Base-by-base conservation (phyloP, 441 rosid species). In the Adansonia grandidieri region DNA sequence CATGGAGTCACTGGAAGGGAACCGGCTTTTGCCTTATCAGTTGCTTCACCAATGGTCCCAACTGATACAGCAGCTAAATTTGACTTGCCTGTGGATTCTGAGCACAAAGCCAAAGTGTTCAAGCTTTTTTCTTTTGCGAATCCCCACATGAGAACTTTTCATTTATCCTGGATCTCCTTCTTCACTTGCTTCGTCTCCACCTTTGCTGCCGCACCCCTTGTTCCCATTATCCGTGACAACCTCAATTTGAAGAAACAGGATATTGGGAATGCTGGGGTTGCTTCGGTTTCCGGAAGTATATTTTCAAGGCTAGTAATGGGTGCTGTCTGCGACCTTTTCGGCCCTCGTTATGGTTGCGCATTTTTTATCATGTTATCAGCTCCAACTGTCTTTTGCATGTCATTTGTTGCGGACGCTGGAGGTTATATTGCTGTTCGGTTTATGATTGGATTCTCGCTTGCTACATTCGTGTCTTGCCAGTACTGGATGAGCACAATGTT, bases 401-500 rank as follows among this genome's bases (percentile, higher is more conserved):
- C 97, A 5, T 85, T 92, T 40, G 89, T 89, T 48, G 58, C 85
- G 11, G 47, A 77, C 7, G 92, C 98, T 0, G 90, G 90, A 48
- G 95, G 95, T 2, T 92, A 87, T 75, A 87, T 91, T 17, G 81
- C 89, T 1, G 94, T 92, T 28, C 82, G 98, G 72, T 93, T 93
- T 82, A 92, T 93, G 98, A 92, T 93, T 6, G 98, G 95, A n/a
- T 93, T 93, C 82, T 93, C 95, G 42, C 92, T 93, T 0, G 97
- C 98, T 4, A 92, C 98, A 0, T 93, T 93, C 28, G 96, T 93
- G 77, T 93, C 98, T 2, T 93, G 96, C 79, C 98, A 93, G 60
- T 93, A 89, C 66, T 93, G 98, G 98, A 93, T 93, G 98, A 93
- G 97, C 81, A 90, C 92, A 1, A 94, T 91, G 98, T 94, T 92